Evolutionary conservation across 352 stramenopile species (phyloP).

Genomic region (Phytophthora sojae): DNA sequence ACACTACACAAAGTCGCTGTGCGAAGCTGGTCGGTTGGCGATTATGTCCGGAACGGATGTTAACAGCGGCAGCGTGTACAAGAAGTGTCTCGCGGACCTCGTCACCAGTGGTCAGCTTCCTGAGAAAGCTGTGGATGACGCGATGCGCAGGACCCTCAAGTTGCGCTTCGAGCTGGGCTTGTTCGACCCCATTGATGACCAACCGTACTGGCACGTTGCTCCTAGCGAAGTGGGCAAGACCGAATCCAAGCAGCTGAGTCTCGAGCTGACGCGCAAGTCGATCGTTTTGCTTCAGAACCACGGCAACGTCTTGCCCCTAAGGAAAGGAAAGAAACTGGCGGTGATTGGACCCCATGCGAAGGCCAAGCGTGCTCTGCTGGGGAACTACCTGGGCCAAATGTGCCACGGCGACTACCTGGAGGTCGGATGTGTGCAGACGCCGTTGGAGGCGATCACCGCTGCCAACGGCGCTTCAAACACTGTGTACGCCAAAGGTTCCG

Average conservation of each 20-base stretch:
- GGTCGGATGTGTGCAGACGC: conserved; percentile 64
- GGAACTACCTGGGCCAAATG: conserved; percentile 82
- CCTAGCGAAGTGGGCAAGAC: conserved; percentile 79
- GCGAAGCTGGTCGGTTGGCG: conserved; percentile 63
- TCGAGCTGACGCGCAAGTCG: conserved; percentile 84
- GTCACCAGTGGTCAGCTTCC: conserved; percentile 56
- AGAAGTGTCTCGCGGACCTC: conserved; percentile 74
- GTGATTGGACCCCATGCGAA: conserved; percentile 83
- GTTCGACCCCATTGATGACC: conserved; percentile 90
- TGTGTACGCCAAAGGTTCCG: conserved; percentile 44
- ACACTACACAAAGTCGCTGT: conserved; percentile 82
- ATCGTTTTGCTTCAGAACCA: conserved; percentile 96
- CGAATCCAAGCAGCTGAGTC: conserved; percentile 64
- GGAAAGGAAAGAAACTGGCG: conserved; percentile 56
- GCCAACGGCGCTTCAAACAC: conserved; percentile 47
- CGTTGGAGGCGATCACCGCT: conserved; percentile 60
- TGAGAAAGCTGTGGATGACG: conserved; percentile 63
- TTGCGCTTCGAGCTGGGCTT: conserved; percentile 93
- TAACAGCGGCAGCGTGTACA: conserved; percentile 88
- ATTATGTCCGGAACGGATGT: conserved; percentile 88
- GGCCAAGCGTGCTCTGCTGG: conserved; percentile 58
- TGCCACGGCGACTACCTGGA: conserved; percentile 62
- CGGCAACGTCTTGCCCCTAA: conserved; percentile 71
- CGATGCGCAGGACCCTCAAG: conserved; percentile 73
- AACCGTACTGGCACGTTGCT: conserved; percentile 82